These are phyloP conservation scores for Phyllosticta citribraziliensis DNA, from an alignment of 2,329 filamentous ascomycete species.

Conservation along the genomic window DNA sequence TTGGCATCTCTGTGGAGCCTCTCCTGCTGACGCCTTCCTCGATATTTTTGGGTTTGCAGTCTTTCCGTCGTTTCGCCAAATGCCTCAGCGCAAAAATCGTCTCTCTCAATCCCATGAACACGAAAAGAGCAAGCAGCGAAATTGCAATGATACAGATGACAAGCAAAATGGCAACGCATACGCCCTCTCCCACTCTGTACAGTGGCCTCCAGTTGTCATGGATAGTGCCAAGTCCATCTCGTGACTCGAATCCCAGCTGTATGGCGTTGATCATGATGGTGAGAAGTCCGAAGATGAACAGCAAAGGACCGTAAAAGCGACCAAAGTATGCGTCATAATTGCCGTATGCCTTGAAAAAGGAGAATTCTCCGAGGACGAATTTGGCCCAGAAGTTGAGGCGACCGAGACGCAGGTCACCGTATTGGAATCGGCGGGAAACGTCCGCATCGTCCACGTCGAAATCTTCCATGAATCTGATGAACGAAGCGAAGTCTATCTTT, in stretches of 20 bases:
- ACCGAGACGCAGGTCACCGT: slow-evolving; percentile 13
- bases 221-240: not conserved
- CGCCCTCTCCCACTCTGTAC: not conserved
- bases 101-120: slow-evolving; percentile 1
- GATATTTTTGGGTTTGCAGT: too few relatives aligned
- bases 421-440: slow-evolving; percentile 12
- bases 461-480: slow-evolving; percentile 2
- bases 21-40: too few relatives aligned
- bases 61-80: too few relatives aligned
- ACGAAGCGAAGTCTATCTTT: not conserved
- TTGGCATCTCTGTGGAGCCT: too few relatives aligned
- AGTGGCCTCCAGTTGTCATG: not conserved
- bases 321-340: slow-evolving; percentile 6
- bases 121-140: not conserved
- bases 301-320: slow-evolving; percentile 2
- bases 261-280: slow-evolving; percentile 2
- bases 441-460: not conserved
- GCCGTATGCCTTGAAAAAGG: slow-evolving; percentile 2
- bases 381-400: slow-evolving; percentile 12
- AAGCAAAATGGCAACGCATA: not conserved
- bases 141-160: not conserved
- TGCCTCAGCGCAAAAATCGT: not conserved
- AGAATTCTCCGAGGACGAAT: not conserved
- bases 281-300: slow-evolving; percentile 1
- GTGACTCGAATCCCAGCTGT: not conserved